Conservation (phyloP, 2,329 filamentous ascomycete genomes). For the Ascochyta lentis region DNA sequence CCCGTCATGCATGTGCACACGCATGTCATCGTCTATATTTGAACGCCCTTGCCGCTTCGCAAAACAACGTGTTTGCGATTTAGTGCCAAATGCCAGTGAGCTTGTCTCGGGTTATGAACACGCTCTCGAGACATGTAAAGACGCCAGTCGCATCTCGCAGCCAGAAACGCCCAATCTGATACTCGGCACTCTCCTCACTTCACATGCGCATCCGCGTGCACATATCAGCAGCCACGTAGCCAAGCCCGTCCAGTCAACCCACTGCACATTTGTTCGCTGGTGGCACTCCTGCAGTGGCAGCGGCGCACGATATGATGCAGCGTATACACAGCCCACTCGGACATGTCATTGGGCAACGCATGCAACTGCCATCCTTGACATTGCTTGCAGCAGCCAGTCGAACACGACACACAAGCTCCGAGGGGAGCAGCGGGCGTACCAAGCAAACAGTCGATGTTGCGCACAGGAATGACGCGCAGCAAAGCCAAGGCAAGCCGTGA, state of each 20-base stretch:
- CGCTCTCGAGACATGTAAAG: slow-evolving; percentile 7
- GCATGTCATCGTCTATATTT: slow-evolving; percentile 10
- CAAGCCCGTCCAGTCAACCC: background rate
- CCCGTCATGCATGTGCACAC: slow-evolving; percentile 13
- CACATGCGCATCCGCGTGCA: slow-evolving; percentile 9
- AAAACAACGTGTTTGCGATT: slow-evolving; percentile 14
- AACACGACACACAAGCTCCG: slow-evolving; percentile 2
- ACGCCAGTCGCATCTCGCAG: background rate
- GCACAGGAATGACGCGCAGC: slow-evolving; percentile 11
- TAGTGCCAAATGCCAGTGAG: background rate
- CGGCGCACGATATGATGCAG: slow-evolving; percentile 10
- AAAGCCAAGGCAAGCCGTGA: background rate
- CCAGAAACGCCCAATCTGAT: slow-evolving; percentile 1
- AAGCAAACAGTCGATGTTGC: background rate
- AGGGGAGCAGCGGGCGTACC: slow-evolving; percentile 3
- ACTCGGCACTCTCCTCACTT: slow-evolving; percentile 6
- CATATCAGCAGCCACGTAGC: slow-evolving; percentile 15
- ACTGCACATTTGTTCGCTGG: slow-evolving; percentile 1
- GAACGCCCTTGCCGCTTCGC: slow-evolving; percentile 9
- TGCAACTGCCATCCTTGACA: background rate
- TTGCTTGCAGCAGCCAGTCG: slow-evolving; percentile 2
- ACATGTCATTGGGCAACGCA: slow-evolving; percentile 4
- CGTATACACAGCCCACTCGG: background rate
- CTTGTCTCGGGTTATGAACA: slow-evolving; percentile 5
- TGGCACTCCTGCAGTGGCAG: slow-evolving; percentile 11